phyloP scores from a whole-genome alignment of 176 grass and related monocot species.

The Oryza meridionalis region DNA sequence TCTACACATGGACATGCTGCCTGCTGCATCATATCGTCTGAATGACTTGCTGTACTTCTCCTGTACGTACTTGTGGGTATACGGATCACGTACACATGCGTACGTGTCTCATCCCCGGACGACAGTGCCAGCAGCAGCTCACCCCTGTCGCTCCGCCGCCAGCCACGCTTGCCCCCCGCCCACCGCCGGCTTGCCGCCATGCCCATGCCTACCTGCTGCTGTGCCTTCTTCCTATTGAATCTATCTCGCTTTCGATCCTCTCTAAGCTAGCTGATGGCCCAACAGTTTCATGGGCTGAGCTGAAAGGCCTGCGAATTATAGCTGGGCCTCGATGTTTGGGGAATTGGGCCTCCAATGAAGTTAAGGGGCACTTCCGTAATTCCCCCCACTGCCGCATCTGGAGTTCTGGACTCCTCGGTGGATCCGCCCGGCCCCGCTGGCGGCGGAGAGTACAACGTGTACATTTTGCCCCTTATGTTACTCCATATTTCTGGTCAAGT shows the following conservation, averaged over 20 bases:
- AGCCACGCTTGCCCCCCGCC: neutral
- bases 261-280: neutral
- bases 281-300: neutral
- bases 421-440: neutral
- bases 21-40: too few species aligned
- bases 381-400: neutral
- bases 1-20: too few species aligned
- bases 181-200: slow-evolving; percentile 20
- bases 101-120: neutral
- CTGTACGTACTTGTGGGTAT: neutral
- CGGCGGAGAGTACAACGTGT: neutral
- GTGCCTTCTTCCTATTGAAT: too few species aligned
- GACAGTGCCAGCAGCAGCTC: neutral
- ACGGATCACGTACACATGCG: neutral
- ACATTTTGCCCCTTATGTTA: neutral
- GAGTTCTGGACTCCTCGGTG: neutral
- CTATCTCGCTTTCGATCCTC: neutral
- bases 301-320: neutral
- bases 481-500: neutral
- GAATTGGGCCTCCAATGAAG: neutral
- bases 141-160: neutral
- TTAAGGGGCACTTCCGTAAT: neutral
- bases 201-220: neutral
- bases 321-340: too few species aligned
- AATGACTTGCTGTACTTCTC: too few species aligned